Evolutionary conservation across 192 early-diverging fungal genomes (phyloP).

Genomic region (Backusella westeae): DNA sequence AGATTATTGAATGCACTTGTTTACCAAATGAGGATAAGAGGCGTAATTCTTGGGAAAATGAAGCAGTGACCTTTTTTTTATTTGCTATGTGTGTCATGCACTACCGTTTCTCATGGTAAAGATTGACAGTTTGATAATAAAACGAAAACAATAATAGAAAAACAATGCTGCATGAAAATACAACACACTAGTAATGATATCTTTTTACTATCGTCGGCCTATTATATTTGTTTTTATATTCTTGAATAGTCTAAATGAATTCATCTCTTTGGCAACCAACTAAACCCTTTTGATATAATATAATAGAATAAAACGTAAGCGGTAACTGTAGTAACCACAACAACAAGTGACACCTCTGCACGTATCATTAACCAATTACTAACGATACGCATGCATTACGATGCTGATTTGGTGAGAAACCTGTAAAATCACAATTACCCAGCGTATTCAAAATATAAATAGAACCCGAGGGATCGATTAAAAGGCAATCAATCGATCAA

Average conservation of each 20-base stretch:
- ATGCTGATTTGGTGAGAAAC: neutral
- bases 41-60: neutral
- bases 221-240: neutral
- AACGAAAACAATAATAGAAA: neutral
- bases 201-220: neutral
- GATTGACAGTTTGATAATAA: constrained; percentile 4
- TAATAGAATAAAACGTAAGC: neutral
- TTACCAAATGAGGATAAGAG: too few species aligned
- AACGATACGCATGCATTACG: neutral
- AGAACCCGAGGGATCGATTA: neutral
- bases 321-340: neutral
- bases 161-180: neutral
- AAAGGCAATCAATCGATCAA: neutral
- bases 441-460: neutral
- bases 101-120: neutral
- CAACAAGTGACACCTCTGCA: neutral
- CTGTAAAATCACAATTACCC: neutral
- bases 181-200: neutral
- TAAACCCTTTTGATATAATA: neutral
- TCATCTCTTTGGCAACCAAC: too few species aligned
- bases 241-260: too few species aligned
- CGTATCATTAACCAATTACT: neutral
- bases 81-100: neutral
- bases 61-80: neutral
- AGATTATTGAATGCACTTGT: too few species aligned